Conservation (phyloP, 2,329 filamentous ascomycete genomes). For the Colletotrichum tropicicola region DNA sequence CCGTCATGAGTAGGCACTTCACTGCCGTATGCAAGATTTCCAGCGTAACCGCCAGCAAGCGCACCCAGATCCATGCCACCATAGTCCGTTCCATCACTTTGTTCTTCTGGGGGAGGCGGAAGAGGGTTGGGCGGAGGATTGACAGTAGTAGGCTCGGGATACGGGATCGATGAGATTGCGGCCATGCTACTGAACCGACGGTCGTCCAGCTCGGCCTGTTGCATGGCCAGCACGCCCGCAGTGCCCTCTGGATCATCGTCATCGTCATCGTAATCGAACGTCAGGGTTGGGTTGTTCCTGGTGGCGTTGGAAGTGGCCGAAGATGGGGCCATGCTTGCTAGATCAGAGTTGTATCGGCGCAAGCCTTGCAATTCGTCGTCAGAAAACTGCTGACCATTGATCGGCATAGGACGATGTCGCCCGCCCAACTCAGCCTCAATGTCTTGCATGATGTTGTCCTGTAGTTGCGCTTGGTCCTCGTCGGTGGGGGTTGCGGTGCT, state of each 20-base stretch:
- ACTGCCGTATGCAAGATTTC: conserved; percentile 59
- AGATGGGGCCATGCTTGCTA: conserved; percentile 48
- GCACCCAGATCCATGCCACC: conserved; percentile 76
- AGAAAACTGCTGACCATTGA: conserved; percentile 54
- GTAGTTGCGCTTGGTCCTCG: conserved; percentile 40
- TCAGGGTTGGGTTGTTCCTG: conserved; percentile 45
- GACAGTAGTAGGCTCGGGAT: conserved; percentile 46
- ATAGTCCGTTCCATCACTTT: conserved; percentile 77
- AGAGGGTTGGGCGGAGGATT: conserved; percentile 41
- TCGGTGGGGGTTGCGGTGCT: conserved; percentile 41
- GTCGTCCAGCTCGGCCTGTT: conserved; percentile 83
- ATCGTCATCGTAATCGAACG: conserved; percentile 61
- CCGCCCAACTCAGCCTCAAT: conserved; percentile 63
- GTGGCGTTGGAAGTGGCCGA: conserved; percentile 52
- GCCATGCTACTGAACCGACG: conserved; percentile 63
- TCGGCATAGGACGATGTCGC: conserved; percentile 49
- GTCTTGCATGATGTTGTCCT: conserved; percentile 65
- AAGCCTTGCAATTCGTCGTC: conserved; percentile 57
- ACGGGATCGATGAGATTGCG: conserved; percentile 51
- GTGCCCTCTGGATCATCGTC: conserved; percentile 91
- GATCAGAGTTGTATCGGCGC: conserved; percentile 58
- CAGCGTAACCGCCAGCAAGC: conserved; percentile 76
- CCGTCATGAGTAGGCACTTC: conserved; percentile 53
- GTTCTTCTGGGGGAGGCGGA: conserved; percentile 59
- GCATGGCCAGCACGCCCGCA: conserved; percentile 84